phyloP scores from a whole-genome alignment of 176 grass and related monocot species.

The Zea luxurians region DNA sequence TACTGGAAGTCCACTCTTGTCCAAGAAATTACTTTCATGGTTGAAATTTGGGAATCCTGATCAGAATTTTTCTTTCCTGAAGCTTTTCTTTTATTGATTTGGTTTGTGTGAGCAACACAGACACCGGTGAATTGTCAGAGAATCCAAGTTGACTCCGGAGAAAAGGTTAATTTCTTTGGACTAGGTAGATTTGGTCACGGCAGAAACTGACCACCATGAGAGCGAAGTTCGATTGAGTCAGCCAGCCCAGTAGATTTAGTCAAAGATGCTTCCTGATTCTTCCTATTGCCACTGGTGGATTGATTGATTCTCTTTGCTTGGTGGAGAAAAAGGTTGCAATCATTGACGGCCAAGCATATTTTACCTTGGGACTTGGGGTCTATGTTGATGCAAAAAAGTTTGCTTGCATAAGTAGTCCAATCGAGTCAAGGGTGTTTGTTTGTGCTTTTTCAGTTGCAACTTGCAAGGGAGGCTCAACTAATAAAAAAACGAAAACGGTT shows the following conservation, averaged over 20 bases:
- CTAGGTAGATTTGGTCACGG: constrained; percentile 22
- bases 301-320: not conserved
- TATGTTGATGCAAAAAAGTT: constrained; percentile 15
- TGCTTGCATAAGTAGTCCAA: constrained; percentile 30
- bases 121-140: not conserved
- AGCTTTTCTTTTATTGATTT: constrained; percentile 28
- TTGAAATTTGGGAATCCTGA: constrained; percentile 22
- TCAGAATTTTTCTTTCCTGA: not conserved
- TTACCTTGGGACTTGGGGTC: not conserved
- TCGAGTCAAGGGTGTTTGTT: constrained; percentile 29
- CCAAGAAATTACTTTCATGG: not conserved
- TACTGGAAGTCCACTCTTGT: constrained; percentile 12
- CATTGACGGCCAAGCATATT: not conserved
- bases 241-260: constrained; percentile 5
- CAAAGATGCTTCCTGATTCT: constrained; percentile 8
- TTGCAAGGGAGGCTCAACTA: constrained; percentile 3
- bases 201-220: not conserved
- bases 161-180: constrained; percentile 1
- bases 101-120: too few species aligned
- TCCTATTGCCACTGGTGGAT: constrained; percentile 19
- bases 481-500: too few species aligned
- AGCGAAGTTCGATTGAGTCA: not conserved
- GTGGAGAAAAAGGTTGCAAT: constrained; percentile 25
- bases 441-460: constrained; percentile 1
- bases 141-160: constrained; percentile 3